Base-by-base conservation (phyloP, 371 early-diverging fungal genomes). In the Parasitella parasitica region DNA sequence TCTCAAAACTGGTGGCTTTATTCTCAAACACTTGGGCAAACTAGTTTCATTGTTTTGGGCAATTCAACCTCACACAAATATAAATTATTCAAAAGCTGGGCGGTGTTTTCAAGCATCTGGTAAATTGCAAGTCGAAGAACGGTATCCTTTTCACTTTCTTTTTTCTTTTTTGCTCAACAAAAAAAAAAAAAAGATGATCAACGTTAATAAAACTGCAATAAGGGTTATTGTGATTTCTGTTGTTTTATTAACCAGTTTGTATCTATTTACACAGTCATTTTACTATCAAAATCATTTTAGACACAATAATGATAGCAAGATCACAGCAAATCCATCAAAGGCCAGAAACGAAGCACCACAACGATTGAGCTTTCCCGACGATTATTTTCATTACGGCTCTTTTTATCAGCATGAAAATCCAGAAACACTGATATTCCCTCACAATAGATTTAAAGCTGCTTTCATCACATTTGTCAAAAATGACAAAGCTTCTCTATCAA, bases 391-490 rank as follows among this genome's bases (percentile, higher is more conserved):
- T 35, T 54, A 53, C 37, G 57, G 28, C 22, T 49, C 60, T 18
- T 20, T 38, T 12, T 74, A 70, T 68, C 37, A 52, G 12, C 66
- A 69, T 46, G 54, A 52, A 22, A 63, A 66, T 30, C 72, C 76
- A 7, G 16, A 49, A 30, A 49, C n/a, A 4, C 26, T 71, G 15
- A 59, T 35, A 13, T 75, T 69, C 26, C 80, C 76, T 12, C 72
- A 76, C 18, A 55, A 64, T 22, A 53, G 69, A 26, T 74, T 75
- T 39, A 75, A 69, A 22, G 81, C 78, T 13, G 76, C 78, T 9
- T 69, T 72, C 54, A 66, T 72, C 13, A 76, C 76, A 16, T 74
- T 80, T 59, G 68, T 69, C n/a, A 71, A 75, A 26, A 67, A 61
- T 20, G 76, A 80, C 39, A 43, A 41, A n/a, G 69, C 28, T 3